Percentiles rank a stretch among this genome's conserved stretches.
Evolutionary conservation across 306 rosid genomes (phyloP).

Genomic region (Rubus idaeus): DNA sequence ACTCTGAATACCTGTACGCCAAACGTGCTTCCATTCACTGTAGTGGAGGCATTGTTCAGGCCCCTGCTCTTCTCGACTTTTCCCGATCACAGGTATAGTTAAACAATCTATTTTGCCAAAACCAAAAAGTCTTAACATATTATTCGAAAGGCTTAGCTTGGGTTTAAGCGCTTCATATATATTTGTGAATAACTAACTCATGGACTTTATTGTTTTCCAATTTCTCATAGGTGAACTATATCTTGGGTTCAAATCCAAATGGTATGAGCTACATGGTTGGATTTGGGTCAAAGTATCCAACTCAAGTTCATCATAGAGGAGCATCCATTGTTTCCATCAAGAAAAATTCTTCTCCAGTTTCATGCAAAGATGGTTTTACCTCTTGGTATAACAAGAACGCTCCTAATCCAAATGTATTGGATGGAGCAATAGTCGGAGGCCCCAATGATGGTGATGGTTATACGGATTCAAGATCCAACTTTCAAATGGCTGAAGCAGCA

Average conservation of each 20-base stretch:
- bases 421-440: constrained; percentile 54
- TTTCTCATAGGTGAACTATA: constrained; percentile 47
- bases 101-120: background rate
- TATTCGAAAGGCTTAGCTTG: too few species aligned
- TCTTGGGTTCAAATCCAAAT: constrained; percentile 60
- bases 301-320: constrained; percentile 61
- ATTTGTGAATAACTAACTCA: too few species aligned
- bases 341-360: constrained; percentile 20
- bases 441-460: constrained; percentile 37
- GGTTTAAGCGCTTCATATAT: too few species aligned
- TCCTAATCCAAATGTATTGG: constrained; percentile 56
- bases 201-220: too few species aligned
- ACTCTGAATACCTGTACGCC: constrained; percentile 42
- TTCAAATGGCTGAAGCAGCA: constrained; percentile 45
- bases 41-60: constrained; percentile 17
- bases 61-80: constrained; percentile 36
- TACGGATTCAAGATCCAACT: constrained; percentile 39
- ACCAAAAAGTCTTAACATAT: too few species aligned
- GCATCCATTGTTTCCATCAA: constrained; percentile 60
- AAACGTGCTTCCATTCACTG: constrained; percentile 28
- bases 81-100: constrained; percentile 46
- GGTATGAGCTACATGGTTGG: constrained; percentile 70
- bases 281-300: constrained; percentile 44
- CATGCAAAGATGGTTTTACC: constrained; percentile 44
- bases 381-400: constrained; percentile 37